phyloP scores from a whole-genome alignment of 108 stramenopile genomes.

The Pseudonitzschia delicatissima region DNA sequence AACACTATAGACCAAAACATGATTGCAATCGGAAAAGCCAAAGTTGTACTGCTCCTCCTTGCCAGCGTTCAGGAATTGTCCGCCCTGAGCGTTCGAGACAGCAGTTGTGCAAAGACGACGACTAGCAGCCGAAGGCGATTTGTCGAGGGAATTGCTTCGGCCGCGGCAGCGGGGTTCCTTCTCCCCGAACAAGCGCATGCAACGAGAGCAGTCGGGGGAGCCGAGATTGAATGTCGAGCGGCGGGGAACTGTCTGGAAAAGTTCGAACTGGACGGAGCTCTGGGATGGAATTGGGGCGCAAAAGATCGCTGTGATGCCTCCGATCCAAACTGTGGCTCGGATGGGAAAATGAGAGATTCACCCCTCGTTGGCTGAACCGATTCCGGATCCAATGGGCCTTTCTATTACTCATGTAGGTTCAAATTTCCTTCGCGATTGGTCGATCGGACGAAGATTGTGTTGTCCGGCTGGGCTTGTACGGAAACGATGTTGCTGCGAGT shows the following conservation, averaged over 20 bases:
- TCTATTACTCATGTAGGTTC: slow-evolving; percentile 58
- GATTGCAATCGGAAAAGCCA: too few relatives aligned
- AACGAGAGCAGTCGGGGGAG: slow-evolving; percentile 69
- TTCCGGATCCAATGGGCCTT: slow-evolving; percentile 31
- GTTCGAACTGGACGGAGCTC: slow-evolving; percentile 75
- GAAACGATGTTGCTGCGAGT: slow-evolving; percentile 42
- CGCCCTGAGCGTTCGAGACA: not conserved
- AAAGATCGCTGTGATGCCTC: slow-evolving; percentile 79
- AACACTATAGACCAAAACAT: too few relatives aligned
- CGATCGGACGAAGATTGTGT: slow-evolving; percentile 36
- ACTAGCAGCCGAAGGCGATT: slow-evolving; percentile 4
- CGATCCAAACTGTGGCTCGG: slow-evolving; percentile 69
- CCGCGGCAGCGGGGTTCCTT: not conserved
- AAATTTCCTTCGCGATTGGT: slow-evolving; percentile 53
- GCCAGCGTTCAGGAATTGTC: not conserved
- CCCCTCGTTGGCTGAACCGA: slow-evolving; percentile 37
- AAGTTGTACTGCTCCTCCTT: not conserved
- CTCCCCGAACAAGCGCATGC: slow-evolving; percentile 40
- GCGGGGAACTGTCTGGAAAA: slow-evolving; percentile 80
- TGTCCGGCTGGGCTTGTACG: slow-evolving; percentile 68
- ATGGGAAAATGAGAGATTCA: slow-evolving; percentile 50
- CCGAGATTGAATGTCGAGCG: slow-evolving; percentile 59
- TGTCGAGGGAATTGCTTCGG: not conserved
- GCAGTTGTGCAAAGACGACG: not conserved
- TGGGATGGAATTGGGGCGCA: slow-evolving; percentile 88